Conservation (phyloP, 139 green algal genomes). For the Chlorella sp. region DNA sequence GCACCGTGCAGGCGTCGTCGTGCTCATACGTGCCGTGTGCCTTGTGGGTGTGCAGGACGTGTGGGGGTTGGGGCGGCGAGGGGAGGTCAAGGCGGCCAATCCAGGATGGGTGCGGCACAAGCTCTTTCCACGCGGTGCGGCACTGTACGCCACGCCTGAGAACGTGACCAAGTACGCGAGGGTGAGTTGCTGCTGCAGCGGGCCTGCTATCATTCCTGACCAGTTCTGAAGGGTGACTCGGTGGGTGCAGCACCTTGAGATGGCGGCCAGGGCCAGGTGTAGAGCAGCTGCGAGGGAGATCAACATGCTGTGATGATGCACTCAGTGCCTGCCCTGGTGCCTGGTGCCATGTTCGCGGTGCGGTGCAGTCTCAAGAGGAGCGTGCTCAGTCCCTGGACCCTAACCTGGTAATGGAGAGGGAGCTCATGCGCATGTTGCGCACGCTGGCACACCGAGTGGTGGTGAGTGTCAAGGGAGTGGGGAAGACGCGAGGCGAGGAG, state of each 20-base stretch:
- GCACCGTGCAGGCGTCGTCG: too few species aligned
- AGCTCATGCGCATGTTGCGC: background rate
- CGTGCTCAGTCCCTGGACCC: background rate
- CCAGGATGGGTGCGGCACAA: constrained; percentile 16
- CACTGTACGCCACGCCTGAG: constrained; percentile 18
- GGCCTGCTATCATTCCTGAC: too few species aligned
- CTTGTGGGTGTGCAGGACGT: constrained; percentile 21
- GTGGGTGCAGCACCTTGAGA: background rate
- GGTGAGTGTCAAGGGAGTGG: background rate
- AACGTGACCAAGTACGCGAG: constrained; percentile 19
- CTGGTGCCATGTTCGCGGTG: background rate
- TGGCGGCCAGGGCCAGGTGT: background rate
- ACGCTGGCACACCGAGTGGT: background rate
- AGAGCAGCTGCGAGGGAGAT: background rate
- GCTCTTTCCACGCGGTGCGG: constrained; percentile 10
- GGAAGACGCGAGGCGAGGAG: background rate
- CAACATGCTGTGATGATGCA: background rate
- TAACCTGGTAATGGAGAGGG: background rate
- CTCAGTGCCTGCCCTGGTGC: background rate
- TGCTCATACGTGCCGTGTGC: too few species aligned
- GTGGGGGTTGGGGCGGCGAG: background rate
- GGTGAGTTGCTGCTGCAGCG: too few species aligned
- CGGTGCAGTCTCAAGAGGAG: background rate
- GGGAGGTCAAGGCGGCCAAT: constrained; percentile 9
- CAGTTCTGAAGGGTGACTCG: background rate